Conservation (phyloP, 163 green algal species). For the Scenedesmus sp. region DNA sequence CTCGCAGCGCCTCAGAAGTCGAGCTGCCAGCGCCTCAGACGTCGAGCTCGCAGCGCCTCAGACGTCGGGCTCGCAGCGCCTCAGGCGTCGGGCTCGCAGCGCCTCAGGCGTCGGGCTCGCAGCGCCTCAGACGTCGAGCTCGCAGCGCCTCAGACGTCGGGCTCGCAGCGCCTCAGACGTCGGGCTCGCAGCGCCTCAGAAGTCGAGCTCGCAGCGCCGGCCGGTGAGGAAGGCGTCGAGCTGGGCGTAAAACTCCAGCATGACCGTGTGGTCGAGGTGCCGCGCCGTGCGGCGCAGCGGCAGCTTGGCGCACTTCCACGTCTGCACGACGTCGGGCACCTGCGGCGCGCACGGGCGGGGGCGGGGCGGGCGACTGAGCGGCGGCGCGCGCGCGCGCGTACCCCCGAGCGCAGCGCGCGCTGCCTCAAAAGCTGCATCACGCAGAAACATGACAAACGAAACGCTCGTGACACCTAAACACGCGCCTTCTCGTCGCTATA, state of each 20-base stretch:
- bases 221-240: conserved; percentile 71
- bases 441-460: not conserved
- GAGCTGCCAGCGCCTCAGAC: conserved; percentile 48
- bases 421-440: not conserved
- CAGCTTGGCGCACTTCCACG: conserved; percentile 85
- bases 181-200: no score
- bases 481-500: conserved; percentile 68
- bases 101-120: no score
- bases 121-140: conserved; percentile 2
- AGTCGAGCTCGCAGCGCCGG: conserved; percentile 49
- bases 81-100: no score
- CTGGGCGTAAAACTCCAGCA: conserved; percentile 72
- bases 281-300: conserved; percentile 67
- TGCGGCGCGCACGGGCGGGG: conserved; percentile 23
- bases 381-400: no score
- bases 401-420: not conserved
- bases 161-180: no score
- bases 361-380: no score
- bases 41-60: no score
- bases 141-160: no score
- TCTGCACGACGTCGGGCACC: conserved; percentile 59
- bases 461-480: no score
- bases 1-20: no score
- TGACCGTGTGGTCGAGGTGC: conserved; percentile 72
- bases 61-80: no score